Evolutionary conservation across 345 rosid species (phyloP).

Genomic region (Limnanthes douglasii): DNA sequence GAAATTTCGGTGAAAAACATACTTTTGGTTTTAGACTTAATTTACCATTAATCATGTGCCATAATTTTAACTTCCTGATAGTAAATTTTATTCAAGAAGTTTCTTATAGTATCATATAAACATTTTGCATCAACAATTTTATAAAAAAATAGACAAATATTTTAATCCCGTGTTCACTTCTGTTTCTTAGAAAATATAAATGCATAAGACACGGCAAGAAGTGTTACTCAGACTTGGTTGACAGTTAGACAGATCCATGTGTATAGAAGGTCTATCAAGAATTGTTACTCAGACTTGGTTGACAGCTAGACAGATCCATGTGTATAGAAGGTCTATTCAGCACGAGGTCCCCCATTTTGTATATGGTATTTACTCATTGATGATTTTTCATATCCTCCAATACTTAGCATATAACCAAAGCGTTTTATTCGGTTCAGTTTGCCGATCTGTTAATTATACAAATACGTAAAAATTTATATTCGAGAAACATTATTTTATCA

Average conservation of each 20-base stretch:
- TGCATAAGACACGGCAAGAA: constrained; percentile 53
- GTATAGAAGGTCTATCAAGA: constrained; percentile 31
- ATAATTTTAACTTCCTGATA: too few species aligned
- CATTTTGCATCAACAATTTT: too few species aligned
- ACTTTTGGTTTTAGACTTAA: too few species aligned
- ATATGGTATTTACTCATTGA: constrained; percentile 16
- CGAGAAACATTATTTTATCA: constrained; percentile 36
- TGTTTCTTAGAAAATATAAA: constrained; percentile 20
- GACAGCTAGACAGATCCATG: constrained; percentile 22
- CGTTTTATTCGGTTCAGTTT: constrained; percentile 1
- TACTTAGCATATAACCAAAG: background rate
- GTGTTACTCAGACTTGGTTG: constrained; percentile 43
- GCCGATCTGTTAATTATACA: constrained; percentile 15
- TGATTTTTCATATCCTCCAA: background rate
- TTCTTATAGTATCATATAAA: too few species aligned
- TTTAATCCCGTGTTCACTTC: background rate
- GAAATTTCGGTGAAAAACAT: too few species aligned
- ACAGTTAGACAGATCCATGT: constrained; percentile 32
- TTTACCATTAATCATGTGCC: too few species aligned
- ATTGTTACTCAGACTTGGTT: constrained; percentile 41
- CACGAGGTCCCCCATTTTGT: constrained; percentile 10
- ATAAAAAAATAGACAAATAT: too few species aligned
- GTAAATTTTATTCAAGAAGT: too few species aligned
- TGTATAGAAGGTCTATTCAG: constrained; percentile 6
- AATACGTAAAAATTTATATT: constrained; percentile 22